Conservation (phyloP, 129 eudicot genomes). For the Deinandra increscens region DNA sequence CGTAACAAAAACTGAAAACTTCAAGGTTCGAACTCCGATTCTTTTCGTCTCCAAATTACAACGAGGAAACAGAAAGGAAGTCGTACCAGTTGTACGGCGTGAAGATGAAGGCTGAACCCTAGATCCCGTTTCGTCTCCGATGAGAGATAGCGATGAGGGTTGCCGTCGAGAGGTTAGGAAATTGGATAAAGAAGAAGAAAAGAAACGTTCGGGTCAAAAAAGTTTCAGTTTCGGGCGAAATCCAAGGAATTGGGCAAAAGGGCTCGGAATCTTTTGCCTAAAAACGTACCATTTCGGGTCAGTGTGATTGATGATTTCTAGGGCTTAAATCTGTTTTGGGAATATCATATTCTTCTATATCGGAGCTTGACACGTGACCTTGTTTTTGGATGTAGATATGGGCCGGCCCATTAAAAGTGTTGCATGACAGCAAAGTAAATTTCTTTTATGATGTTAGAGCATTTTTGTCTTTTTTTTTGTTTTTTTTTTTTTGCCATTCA, state of each 20-base stretch:
- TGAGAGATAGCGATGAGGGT: constrained; percentile 21
- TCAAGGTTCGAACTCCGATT: constrained; percentile 12
- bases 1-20: constrained; percentile 14
- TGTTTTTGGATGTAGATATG: neutral
- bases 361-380: neutral
- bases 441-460: too few species aligned
- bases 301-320: constrained; percentile 18
- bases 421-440: too few species aligned
- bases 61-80: constrained; percentile 10
- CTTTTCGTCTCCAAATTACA: constrained; percentile 20
- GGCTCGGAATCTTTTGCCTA: constrained; percentile 27
- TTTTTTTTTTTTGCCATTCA: too few species aligned
- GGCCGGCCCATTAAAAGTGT: neutral
- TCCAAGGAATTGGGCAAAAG: constrained; percentile 18
- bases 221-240: constrained; percentile 24
- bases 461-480: too few species aligned
- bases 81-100: constrained; percentile 30
- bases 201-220: constrained; percentile 33
- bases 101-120: constrained; percentile 29
- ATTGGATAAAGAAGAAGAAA: constrained; percentile 28
- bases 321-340: constrained; percentile 16
- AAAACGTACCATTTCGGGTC: constrained; percentile 25
- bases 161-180: constrained; percentile 28
- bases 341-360: neutral
- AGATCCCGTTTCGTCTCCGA: constrained; percentile 35